Base-by-base conservation (phyloP, 768 basidiomycete genomes). In the Suillus hirtellus region DNA sequence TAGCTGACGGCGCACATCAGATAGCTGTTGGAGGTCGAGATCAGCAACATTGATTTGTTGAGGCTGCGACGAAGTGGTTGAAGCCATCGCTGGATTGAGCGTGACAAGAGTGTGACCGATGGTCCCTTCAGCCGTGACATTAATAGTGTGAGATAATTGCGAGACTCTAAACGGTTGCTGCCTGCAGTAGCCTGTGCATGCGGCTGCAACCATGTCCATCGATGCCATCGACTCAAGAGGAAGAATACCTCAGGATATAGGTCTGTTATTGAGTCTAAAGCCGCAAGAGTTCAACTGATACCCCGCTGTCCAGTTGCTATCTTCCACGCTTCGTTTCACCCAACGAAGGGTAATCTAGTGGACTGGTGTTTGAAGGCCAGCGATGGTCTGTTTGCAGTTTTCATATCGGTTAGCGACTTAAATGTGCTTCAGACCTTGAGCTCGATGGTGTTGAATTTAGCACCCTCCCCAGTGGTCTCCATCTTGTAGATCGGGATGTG, bases 1-100 rank as follows among this genome's bases (percentile, higher is more conserved):
- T 0, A 99, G 82, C 73, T 98, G 96, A 65, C 89, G 87, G 68
- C 90, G 87, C 46, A 98, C 94, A 67, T 97, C 94, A 11, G 88
- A 82, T 2, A 99, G 85, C 76, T 99, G 96, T 1, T 87, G 77
- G 37, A 96, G 77, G 69, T 94, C 92, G 59, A 99, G 84, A 75
- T 98, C 94, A 15, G 84, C 79, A 19, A 96, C 81, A 68, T 86
- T 90, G 71, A 96, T 83, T 63, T 90, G 88, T 70, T 92, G 90
- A 12, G 83, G 76, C 75, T 84, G 84, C 24, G 56, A 42, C 19
- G 38, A 11, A 19, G 17, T 56, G 67, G 67, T 71, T 14, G 65
- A 72, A 46, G 81, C 75, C 80, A 81, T 76, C 63, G 61, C 15
- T 54, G 62, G 31, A 40, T 65, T 35, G 24, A 35, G 40, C 17